These are phyloP conservation scores for Eucalyptus victrix DNA, from an alignment of 345 rosid genomes.

Conservation along the genomic window DNA sequence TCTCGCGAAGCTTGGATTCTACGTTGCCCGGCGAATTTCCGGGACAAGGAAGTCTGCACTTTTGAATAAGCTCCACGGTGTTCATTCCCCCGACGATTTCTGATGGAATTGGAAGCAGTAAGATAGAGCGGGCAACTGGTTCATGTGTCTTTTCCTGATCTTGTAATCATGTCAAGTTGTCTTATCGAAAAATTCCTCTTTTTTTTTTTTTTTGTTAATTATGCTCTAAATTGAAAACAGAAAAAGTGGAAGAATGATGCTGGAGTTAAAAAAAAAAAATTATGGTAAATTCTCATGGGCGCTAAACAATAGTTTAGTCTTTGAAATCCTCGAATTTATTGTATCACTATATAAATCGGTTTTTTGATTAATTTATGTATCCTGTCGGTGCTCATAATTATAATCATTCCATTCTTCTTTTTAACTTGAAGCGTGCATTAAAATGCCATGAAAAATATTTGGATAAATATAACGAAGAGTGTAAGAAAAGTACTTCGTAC, in stretches of 20 bases:
- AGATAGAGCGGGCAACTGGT: not conserved
- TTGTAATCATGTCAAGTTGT: not conserved
- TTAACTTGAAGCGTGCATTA: not conserved
- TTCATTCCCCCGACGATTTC: not conserved
- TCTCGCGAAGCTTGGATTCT: not conserved
- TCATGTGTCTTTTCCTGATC: not conserved
- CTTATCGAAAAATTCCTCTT: not conserved
- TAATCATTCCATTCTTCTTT: no score
- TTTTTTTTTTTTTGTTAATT: no score
- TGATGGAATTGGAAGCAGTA: not conserved
- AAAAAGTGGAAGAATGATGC: not conserved
- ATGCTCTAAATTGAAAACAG: not conserved
- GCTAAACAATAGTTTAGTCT: not conserved
- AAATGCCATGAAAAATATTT: not conserved
- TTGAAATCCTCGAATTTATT: no score
- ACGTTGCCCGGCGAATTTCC: not conserved
- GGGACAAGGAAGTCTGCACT: not conserved
- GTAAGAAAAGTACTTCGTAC: not conserved
- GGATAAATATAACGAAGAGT: not conserved
- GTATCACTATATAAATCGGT: not conserved
- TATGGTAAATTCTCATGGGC: not conserved
- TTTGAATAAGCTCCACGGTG: not conserved
- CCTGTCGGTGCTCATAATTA: not conserved
- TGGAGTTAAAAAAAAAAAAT: not conserved
- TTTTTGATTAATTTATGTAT: not conserved